These are phyloP conservation scores for Lanmaoa pseudosensibilis DNA, from an alignment of 768 basidiomycete species.

Conservation along the genomic window DNA sequence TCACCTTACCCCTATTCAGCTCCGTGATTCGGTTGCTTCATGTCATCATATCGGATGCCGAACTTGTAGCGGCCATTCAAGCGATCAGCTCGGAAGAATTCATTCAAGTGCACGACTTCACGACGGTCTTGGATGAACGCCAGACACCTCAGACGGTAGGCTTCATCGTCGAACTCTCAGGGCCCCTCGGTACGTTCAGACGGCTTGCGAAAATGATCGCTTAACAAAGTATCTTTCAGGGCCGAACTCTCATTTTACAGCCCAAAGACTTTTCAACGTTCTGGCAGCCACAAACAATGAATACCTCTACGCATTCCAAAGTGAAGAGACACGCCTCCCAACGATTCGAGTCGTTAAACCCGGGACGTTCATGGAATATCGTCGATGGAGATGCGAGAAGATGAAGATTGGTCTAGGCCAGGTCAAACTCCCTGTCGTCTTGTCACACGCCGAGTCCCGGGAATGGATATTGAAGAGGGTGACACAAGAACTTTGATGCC, in stretches of 20 bases:
- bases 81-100: constrained; percentile 4
- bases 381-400: constrained; percentile 7
- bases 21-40: constrained; percentile 2
- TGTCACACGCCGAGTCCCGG: background rate
- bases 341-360: constrained; percentile 15
- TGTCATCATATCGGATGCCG: constrained; percentile 1
- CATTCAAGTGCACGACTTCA: constrained; percentile 10
- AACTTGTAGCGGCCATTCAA: constrained; percentile 3
- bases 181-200: background rate
- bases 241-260: background rate
- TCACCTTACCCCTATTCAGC: background rate
- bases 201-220: background rate
- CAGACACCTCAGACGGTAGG: constrained; percentile 8
- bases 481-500: constrained; percentile 4
- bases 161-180: constrained; percentile 15
- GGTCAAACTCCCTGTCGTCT: constrained; percentile 17
- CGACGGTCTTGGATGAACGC: constrained; percentile 10
- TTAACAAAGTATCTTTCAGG: background rate
- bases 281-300: constrained; percentile 1
- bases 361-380: constrained; percentile 12
- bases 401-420: constrained; percentile 10
- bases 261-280: constrained; percentile 5
- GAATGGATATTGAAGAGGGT: constrained; percentile 14
- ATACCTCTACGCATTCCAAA: background rate
- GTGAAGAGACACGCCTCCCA: constrained; percentile 1